Conservation (phyloP, 768 basidiomycete genomes). For the Boletus speciosus region DNA sequence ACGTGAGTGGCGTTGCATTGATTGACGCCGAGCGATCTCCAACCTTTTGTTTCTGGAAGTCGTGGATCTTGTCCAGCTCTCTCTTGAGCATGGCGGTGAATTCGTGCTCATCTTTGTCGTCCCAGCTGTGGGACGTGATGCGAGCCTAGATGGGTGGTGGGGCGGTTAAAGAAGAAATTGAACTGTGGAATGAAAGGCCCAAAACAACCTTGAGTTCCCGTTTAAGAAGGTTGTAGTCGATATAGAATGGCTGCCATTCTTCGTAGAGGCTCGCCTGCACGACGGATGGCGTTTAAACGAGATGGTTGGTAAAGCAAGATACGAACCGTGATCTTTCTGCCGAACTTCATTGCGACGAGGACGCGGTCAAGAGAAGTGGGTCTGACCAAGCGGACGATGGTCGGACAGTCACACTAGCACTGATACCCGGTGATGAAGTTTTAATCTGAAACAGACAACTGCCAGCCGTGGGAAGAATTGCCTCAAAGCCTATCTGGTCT, state of each 20-base stretch:
- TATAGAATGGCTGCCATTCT: constrained; percentile 89
- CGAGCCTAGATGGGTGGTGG: constrained; percentile 34
- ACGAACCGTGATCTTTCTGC: constrained; percentile 68
- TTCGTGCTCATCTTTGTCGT: constrained; percentile 71
- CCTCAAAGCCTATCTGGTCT: neutral
- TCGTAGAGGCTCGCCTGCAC: constrained; percentile 75
- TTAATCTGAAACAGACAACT: neutral
- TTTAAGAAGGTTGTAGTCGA: constrained; percentile 87
- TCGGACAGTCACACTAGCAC: neutral
- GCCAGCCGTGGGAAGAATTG: constrained; percentile 9
- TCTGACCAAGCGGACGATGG: neutral
- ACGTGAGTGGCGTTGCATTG: neutral
- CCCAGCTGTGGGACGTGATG: constrained; percentile 63
- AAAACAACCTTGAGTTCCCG: constrained; percentile 82
- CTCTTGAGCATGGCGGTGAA: constrained; percentile 76
- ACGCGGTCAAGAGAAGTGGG: neutral
- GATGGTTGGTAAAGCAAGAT: neutral
- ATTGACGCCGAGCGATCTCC: neutral
- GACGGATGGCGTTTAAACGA: neutral
- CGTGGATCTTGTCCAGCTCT: constrained; percentile 92
- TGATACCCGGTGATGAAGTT: neutral
- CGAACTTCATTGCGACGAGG: constrained; percentile 65
- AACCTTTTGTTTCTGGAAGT: constrained; percentile 90
- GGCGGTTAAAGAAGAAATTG: neutral
- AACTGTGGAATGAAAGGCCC: neutral